Evolutionary conservation across 2,329 filamentous ascomycete species (phyloP).

Genomic region (Bipolaris bicolor): DNA sequence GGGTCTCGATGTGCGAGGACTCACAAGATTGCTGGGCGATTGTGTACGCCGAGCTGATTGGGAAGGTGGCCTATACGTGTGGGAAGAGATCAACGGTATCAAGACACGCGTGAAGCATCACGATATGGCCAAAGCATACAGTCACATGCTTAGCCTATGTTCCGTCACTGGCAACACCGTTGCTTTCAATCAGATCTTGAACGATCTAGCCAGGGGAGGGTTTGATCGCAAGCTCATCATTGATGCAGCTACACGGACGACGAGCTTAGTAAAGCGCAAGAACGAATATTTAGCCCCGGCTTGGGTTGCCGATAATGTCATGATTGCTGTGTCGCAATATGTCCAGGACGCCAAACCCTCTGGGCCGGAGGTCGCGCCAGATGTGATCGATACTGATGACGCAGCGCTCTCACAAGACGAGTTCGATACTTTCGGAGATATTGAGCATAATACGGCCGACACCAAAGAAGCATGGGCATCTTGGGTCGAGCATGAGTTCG

Average conservation of each 20-base stretch:
- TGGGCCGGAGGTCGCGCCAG: neutral
- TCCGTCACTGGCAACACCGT: conserved; percentile 39
- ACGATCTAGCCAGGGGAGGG: conserved; percentile 31
- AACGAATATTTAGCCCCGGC: conserved; percentile 29
- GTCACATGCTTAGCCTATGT: conserved; percentile 42
- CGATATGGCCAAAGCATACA: conserved; percentile 39
- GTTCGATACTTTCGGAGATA: neutral
- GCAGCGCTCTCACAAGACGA: conserved; percentile 9
- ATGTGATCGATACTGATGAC: conserved; percentile 14
- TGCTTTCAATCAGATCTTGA: conserved; percentile 42
- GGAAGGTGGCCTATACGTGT: conserved; percentile 47
- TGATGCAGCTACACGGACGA: conserved; percentile 22
- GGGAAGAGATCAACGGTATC: conserved; percentile 51
- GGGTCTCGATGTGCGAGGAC: conserved; percentile 51
- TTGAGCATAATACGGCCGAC: neutral
- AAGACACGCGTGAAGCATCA: conserved; percentile 25
- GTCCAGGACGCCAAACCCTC: conserved; percentile 21
- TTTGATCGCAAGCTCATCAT: conserved; percentile 38
- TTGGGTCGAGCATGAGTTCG: conserved; percentile 40
- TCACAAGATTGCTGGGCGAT: conserved; percentile 50
- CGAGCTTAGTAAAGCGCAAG: conserved; percentile 22
- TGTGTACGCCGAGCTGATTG: conserved; percentile 49
- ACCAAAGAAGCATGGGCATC: conserved; percentile 31
- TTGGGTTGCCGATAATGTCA: conserved; percentile 42
- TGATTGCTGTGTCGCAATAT: conserved; percentile 40